Evolutionary conservation across 83 land plant genomes (phyloP).

Genomic region (Thuja plicata): DNA sequence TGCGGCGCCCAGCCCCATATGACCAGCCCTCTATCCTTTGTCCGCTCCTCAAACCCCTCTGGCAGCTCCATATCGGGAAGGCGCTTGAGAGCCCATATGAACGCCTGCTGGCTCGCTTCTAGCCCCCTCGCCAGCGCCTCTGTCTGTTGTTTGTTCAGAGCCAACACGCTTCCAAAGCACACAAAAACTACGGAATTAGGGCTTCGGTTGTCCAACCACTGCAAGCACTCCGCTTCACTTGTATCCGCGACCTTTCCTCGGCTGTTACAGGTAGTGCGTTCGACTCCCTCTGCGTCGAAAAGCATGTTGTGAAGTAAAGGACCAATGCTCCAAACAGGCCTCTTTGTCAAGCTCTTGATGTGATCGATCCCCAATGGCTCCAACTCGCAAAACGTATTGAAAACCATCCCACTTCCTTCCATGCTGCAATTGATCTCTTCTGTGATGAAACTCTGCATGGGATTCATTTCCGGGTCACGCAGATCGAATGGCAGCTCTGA

Average conservation of each 20-base stretch:
- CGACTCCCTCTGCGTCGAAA: not conserved
- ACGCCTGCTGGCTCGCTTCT: slow-evolving; percentile 44
- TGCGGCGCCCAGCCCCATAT: slow-evolving; percentile 12
- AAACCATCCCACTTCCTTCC: slow-evolving; percentile 27
- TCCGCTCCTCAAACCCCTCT: slow-evolving; percentile 17
- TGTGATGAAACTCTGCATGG: slow-evolving; percentile 19
- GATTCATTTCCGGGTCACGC: slow-evolving; percentile 13
- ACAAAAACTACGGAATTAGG: slow-evolving; percentile 50
- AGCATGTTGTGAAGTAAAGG: slow-evolving; percentile 13
- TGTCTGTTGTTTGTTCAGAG: slow-evolving; percentile 19
- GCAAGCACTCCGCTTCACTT: slow-evolving; percentile 16
- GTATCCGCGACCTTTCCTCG: not conserved
- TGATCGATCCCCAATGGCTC: slow-evolving; percentile 32
- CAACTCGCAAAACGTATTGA: slow-evolving; percentile 41
- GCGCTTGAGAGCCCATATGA: slow-evolving; percentile 43
- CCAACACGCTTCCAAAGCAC: slow-evolving; percentile 51
- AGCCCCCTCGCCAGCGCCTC: slow-evolving; percentile 47
- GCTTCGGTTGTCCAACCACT: slow-evolving; percentile 34
- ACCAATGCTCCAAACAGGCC: slow-evolving; percentile 23
- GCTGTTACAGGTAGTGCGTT: not conserved
- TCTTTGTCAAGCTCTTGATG: slow-evolving; percentile 2
- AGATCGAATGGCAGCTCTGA: not conserved
- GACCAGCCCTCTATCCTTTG: not conserved
- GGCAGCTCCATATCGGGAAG: not conserved
- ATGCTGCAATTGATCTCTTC: slow-evolving; percentile 20